phyloP scores from a whole-genome alignment of 805 yeast genomes.

The Candida khao-thaluensis region DNA sequence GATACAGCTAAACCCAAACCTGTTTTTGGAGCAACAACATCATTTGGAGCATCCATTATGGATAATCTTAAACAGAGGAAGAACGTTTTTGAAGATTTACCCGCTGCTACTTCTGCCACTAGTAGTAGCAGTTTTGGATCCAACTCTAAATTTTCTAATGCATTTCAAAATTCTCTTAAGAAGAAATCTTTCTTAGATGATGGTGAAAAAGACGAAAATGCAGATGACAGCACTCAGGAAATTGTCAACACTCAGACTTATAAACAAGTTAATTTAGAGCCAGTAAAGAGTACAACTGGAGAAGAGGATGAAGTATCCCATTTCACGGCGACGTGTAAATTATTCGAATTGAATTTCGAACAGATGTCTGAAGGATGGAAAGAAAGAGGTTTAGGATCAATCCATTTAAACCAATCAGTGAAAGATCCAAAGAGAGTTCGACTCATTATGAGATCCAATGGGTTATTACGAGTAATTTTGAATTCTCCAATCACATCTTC shows the following conservation, averaged over 20 bases:
- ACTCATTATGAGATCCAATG: slow-evolving; percentile 88
- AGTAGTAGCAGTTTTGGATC: slow-evolving; percentile 41
- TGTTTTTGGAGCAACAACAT: slow-evolving; percentile 42
- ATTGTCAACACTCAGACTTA: slow-evolving; percentile 24
- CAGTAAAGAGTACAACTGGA: slow-evolving; percentile 73
- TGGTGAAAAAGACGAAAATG: slow-evolving; percentile 16
- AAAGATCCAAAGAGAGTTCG: slow-evolving; percentile 50
- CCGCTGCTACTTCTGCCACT: slow-evolving; percentile 10
- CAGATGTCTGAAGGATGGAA: slow-evolving; percentile 83
- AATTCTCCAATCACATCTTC: slow-evolving; percentile 66
- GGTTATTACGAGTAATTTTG: slow-evolving; percentile 76
- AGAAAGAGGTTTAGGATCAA: slow-evolving; percentile 86
- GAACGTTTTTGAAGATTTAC: slow-evolving; percentile 26
- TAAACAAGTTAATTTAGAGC: slow-evolving; percentile 32
- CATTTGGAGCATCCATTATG: slow-evolving; percentile 33
- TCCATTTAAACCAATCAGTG: slow-evolving; percentile 67
- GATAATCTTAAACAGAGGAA: slow-evolving; percentile 24
- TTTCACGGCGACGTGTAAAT: slow-evolving; percentile 70
- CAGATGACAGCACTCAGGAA: slow-evolving; percentile 12
- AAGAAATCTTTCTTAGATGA: slow-evolving; percentile 61
- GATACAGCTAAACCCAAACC: slow-evolving; percentile 16
- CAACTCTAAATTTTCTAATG: slow-evolving; percentile 48
- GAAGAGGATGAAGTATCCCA: slow-evolving; percentile 81
- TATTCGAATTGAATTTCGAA: slow-evolving; percentile 70
- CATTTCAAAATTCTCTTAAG: slow-evolving; percentile 50